Evolutionary conservation across 805 yeast genomes (phyloP).

Genomic region (Kurtzmaniella cleridarum): DNA sequence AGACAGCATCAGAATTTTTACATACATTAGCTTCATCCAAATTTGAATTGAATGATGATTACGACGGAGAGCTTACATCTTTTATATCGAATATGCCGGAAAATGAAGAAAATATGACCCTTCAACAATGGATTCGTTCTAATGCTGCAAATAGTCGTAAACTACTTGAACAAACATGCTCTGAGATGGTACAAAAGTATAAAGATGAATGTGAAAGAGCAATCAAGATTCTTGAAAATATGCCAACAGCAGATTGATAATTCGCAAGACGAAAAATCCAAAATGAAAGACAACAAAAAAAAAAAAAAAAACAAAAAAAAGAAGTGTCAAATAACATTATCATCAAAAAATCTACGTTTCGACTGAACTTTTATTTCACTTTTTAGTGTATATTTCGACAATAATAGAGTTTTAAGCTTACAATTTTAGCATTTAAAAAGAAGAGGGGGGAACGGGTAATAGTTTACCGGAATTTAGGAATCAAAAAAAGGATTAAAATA

Average conservation of each 20-base stretch:
- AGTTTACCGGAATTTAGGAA: too few species aligned
- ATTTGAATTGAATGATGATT: slow-evolving; percentile 51
- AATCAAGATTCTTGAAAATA: slow-evolving; percentile 29
- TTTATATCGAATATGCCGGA: slow-evolving; percentile 68
- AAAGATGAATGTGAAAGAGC: slow-evolving; percentile 48
- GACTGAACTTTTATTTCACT: too few species aligned
- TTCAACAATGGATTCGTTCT: slow-evolving; percentile 62
- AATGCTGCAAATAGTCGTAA: slow-evolving; percentile 51
- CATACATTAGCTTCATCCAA: slow-evolving; percentile 27
- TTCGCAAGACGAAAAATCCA: too few species aligned
- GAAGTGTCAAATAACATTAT: too few species aligned
- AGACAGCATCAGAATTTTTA: slow-evolving; percentile 30
- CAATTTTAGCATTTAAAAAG: too few species aligned
- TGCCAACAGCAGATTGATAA: slow-evolving; percentile 24
- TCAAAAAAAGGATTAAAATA: background rate
- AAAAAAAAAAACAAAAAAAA: too few species aligned
- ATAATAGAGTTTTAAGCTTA: too few species aligned
- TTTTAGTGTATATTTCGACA: too few species aligned
- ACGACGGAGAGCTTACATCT: slow-evolving; percentile 57
- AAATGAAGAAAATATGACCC: slow-evolving; percentile 60
- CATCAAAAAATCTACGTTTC: too few species aligned
- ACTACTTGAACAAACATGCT: slow-evolving; percentile 42
- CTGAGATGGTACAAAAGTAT: slow-evolving; percentile 43
- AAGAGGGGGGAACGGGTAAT: too few species aligned
- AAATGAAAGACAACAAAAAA: too few species aligned